Evolutionary conservation across 176 grass and related monocot species (phyloP).

Genomic region (Hsuehochloa calcarea): DNA sequence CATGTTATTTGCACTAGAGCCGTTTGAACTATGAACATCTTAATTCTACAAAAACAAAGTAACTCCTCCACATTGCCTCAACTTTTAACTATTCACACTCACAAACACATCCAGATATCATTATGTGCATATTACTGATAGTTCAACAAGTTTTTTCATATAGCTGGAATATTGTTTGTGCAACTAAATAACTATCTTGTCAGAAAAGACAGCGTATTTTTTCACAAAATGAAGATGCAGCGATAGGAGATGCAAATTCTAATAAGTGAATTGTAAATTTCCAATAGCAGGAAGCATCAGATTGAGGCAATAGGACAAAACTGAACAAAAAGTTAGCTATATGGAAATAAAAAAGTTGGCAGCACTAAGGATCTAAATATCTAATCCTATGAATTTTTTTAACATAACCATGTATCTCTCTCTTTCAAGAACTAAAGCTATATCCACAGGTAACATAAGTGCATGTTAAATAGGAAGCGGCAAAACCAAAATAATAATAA

Average conservation of each 20-base stretch:
- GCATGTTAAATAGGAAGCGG: background rate
- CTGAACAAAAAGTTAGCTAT: background rate
- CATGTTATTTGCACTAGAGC: background rate
- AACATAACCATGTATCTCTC: background rate
- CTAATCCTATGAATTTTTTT: background rate
- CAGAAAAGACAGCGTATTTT: background rate
- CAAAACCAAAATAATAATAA: too few species aligned
- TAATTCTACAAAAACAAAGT: background rate
- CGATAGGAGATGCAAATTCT: background rate
- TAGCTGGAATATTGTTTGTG: background rate
- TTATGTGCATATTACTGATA: background rate
- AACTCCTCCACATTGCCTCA: background rate
- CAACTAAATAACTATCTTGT: background rate
- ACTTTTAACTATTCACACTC: background rate
- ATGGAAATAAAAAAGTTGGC: background rate
- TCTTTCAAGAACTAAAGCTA: background rate
- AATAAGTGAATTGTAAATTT: background rate
- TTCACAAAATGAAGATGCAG: background rate
- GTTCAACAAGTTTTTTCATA: background rate
- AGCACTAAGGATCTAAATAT: background rate
- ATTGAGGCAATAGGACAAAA: background rate
- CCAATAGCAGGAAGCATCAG: background rate
- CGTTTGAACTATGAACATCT: background rate
- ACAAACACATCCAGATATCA: background rate
- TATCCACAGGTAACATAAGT: background rate